phyloP scores from a whole-genome alignment of 208 protist species.

The Wallacemonas collosoma region DNA sequence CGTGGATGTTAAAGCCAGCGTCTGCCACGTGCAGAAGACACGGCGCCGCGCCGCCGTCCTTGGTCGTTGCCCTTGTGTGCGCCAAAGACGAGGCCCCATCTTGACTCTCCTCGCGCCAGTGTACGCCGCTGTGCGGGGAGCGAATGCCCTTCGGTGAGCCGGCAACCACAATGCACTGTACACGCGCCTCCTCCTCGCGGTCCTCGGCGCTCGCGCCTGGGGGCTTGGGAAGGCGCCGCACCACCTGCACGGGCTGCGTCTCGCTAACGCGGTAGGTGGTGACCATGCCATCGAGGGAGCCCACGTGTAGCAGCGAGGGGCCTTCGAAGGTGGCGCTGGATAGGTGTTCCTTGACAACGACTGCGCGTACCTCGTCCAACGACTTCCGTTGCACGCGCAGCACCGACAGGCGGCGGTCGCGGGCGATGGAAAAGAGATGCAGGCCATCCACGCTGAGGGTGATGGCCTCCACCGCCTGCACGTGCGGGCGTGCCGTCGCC shows the following conservation, averaged over 20 bases:
- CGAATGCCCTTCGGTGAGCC: conserved; percentile 53
- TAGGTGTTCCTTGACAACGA: conserved; percentile 85
- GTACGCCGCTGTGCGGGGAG: conserved; percentile 28
- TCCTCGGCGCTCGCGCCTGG: conserved; percentile 45
- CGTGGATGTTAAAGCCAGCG: conserved; percentile 74
- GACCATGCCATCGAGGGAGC: conserved; percentile 72
- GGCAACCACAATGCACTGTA: conserved; percentile 60
- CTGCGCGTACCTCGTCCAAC: conserved; percentile 54
- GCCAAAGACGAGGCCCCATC: conserved; percentile 2
- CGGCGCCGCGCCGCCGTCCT: not conserved
- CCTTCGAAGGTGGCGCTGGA: conserved; percentile 65
- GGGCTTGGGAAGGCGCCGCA: conserved; percentile 49
- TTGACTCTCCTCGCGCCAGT: conserved; percentile 25
- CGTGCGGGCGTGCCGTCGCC: conserved; percentile 58
- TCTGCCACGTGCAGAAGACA: conserved; percentile 67
- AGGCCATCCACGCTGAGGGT: conserved; percentile 44
- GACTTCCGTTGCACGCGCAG: conserved; percentile 23
- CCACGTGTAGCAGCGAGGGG: conserved; percentile 57
- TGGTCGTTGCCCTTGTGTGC: no score
- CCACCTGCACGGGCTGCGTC: conserved; percentile 38
- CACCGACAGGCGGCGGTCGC: conserved; percentile 81
- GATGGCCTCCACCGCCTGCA: conserved; percentile 82
- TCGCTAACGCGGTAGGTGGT: conserved; percentile 69
- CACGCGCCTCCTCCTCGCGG: conserved; percentile 54
- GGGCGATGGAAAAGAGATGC: conserved; percentile 65